These are phyloP conservation scores for Pythium dissimile DNA, from an alignment of 352 stramenopile species.

Conservation along the genomic window DNA sequence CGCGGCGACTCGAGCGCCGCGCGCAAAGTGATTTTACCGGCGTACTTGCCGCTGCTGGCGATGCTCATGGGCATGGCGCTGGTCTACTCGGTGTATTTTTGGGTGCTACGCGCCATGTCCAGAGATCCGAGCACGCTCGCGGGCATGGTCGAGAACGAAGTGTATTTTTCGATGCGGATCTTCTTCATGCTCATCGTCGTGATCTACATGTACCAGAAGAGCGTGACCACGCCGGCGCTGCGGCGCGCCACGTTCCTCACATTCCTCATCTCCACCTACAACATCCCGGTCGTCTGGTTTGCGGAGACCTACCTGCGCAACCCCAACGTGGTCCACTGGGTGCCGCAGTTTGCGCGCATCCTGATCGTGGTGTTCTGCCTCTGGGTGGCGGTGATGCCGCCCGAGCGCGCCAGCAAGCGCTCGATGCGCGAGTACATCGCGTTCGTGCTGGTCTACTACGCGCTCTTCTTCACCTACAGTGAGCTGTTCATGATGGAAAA, in stretches of 20 bases:
- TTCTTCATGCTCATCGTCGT: constrained; percentile 62
- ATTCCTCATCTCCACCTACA: constrained; percentile 46
- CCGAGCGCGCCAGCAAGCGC: constrained; percentile 40
- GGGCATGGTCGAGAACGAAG: constrained; percentile 26
- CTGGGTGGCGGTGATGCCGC: constrained; percentile 40
- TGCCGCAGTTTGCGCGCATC: constrained; percentile 25
- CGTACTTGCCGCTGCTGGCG: constrained; percentile 57
- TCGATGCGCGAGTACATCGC: constrained; percentile 55
- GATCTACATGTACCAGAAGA: constrained; percentile 66
- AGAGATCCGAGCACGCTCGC: constrained; percentile 25
- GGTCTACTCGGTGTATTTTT: constrained; percentile 22
- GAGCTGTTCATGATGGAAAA: constrained; percentile 27
- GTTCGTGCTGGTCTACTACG: constrained; percentile 32
- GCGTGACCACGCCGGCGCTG: constrained; percentile 51
- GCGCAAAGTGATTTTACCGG: constrained; percentile 58
- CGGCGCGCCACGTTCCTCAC: constrained; percentile 38
- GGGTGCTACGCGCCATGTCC: constrained; percentile 35
- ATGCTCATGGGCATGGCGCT: constrained; percentile 8
- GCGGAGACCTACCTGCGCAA: constrained; percentile 13
- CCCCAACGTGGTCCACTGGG: constrained; percentile 8
- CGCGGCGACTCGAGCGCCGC: constrained; percentile 50
- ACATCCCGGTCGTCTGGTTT: constrained; percentile 48
- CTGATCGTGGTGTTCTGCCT: constrained; percentile 35
- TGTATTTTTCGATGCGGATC: constrained; percentile 44
- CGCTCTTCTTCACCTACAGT: constrained; percentile 7